Evolutionary conservation across 352 stramenopile species (phyloP).

Genomic region (Pythium scleroteichum): DNA sequence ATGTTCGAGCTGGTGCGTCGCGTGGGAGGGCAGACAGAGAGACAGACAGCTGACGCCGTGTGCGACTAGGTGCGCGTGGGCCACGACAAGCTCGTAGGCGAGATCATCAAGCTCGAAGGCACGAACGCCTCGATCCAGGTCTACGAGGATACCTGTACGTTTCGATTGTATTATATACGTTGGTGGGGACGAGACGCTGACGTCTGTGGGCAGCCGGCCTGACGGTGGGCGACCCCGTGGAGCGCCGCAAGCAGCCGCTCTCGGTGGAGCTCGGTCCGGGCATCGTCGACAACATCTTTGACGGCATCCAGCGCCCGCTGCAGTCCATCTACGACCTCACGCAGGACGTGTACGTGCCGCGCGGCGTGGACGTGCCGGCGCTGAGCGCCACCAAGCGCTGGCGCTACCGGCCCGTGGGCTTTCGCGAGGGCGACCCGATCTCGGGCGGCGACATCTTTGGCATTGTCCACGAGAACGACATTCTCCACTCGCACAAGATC

Average conservation of each 20-base stretch:
- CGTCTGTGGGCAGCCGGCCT: conserved; percentile 70
- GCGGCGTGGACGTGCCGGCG: conserved; percentile 95
- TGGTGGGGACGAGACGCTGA: too few relatives aligned
- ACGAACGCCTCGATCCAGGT: conserved; percentile 99
- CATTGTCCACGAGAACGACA: conserved; percentile 98
- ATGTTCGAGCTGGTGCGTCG: conserved; percentile 94
- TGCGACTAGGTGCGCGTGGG: conserved; percentile 94
- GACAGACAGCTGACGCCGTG: background rate
- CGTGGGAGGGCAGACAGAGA: background rate
- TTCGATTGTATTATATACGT: background rate
- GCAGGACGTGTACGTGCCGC: conserved; percentile 97
- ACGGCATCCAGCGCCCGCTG: conserved; percentile 99
- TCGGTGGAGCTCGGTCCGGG: conserved; percentile 99
- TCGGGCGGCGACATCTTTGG: conserved; percentile 98
- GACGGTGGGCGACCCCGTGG: conserved; percentile 97
- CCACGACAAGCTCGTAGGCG: conserved; percentile 98
- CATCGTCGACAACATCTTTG: conserved; percentile 99
- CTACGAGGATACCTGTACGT: conserved; percentile 96
- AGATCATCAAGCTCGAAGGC: conserved; percentile 99
- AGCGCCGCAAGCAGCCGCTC: conserved; percentile 97
- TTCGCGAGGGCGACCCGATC: conserved; percentile 95
- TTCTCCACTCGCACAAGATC: conserved; percentile 99
- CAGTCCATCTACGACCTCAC: conserved; percentile 94
- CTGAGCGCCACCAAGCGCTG: conserved; percentile 93
- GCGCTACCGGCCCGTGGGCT: conserved; percentile 94